Evolutionary conservation across 176 grass and related monocot genomes (phyloP).

Genomic region (Eleusine indica): DNA sequence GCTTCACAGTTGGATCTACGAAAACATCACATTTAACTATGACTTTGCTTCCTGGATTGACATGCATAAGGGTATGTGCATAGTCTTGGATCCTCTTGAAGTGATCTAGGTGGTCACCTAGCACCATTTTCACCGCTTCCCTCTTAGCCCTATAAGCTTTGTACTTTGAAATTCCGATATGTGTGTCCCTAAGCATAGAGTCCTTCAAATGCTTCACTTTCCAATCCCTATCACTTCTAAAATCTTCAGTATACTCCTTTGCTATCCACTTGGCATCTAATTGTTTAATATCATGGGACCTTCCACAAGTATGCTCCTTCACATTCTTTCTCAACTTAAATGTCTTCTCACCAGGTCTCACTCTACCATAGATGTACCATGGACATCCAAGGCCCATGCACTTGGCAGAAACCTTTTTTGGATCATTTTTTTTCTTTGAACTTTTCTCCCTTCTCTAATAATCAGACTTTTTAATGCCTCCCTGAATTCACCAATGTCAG

Average conservation of each 20-base stretch:
- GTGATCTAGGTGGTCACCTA: background rate
- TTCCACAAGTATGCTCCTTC: background rate
- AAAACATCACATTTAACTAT: too few species aligned
- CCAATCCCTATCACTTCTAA: too few species aligned
- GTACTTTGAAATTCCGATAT: background rate
- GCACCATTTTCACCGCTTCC: background rate
- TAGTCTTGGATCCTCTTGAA: background rate
- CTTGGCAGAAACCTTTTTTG: background rate
- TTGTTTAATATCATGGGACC: background rate
- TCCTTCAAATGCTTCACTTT: too few species aligned
- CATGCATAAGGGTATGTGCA: too few species aligned
- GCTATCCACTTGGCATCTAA: too few species aligned
- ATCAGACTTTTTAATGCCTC: background rate
- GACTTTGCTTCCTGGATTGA: too few species aligned
- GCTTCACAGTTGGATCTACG: too few species aligned
- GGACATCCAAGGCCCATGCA: background rate
- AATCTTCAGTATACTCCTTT: too few species aligned
- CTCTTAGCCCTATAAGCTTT: background rate
- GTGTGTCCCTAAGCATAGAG: background rate
- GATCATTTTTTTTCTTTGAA: background rate
- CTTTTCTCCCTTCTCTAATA: background rate
- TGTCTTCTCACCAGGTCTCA: background rate
- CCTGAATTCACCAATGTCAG: background rate
- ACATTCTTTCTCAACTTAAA: background rate
- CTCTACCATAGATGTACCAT: background rate